Evolutionary conservation across 108 stramenopile species (phyloP).

Genomic region (Conticribra weissflogii): DNA sequence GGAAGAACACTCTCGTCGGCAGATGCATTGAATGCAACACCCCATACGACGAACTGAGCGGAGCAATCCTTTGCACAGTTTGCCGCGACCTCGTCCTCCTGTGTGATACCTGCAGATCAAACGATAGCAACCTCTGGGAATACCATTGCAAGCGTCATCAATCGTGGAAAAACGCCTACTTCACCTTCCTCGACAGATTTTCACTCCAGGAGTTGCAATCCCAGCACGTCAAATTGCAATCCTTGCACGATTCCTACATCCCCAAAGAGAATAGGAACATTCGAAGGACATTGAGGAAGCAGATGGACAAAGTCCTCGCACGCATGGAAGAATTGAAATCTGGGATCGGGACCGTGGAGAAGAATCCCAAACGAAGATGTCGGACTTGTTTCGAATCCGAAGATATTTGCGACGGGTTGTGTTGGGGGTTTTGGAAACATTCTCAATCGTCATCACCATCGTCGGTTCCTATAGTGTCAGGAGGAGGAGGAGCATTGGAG

Average conservation of each 20-base stretch:
- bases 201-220: slow-evolving; percentile 47
- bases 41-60: slow-evolving; percentile 67
- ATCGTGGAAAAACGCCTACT: slow-evolving; percentile 70
- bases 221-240: slow-evolving; percentile 43
- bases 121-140: slow-evolving; percentile 44
- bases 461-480: background rate
- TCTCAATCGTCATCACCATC: slow-evolving; percentile 1
- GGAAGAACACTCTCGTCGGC: slow-evolving; percentile 48
- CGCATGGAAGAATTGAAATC: slow-evolving; percentile 41
- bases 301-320: slow-evolving; percentile 65
- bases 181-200: slow-evolving; percentile 74
- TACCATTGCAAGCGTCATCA: slow-evolving; percentile 77
- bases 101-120: slow-evolving; percentile 54
- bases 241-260: slow-evolving; percentile 42
- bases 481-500: too few species aligned
- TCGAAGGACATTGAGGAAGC: slow-evolving; percentile 62
- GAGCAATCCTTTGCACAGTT: slow-evolving; percentile 75
- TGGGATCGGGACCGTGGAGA: slow-evolving; percentile 34
- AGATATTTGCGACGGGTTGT: slow-evolving; percentile 68
- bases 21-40: slow-evolving; percentile 63
- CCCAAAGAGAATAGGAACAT: slow-evolving; percentile 58
- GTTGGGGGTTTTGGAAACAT: slow-evolving; percentile 85
- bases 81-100: slow-evolving; percentile 76
- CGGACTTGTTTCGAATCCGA: slow-evolving; percentile 67
- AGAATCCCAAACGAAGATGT: slow-evolving; percentile 60